phyloP scores from a whole-genome alignment of 2,329 filamentous ascomycete species.

The Falciphora oryzae region DNA sequence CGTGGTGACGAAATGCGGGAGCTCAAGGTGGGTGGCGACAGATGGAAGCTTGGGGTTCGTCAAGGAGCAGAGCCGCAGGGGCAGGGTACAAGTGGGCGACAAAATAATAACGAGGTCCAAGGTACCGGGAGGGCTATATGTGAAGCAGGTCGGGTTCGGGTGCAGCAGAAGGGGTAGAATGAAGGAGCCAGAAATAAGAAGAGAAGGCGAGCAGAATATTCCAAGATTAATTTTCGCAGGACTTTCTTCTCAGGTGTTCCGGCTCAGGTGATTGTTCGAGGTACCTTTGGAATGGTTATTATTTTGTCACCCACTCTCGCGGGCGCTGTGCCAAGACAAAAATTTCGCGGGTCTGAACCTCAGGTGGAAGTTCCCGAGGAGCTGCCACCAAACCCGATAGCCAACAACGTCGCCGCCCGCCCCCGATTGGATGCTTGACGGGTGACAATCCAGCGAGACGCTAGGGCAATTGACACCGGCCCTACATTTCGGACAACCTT shows the following conservation, averaged over 20 bases:
- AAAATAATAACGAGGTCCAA: not conserved
- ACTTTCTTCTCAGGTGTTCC: too few relatives aligned
- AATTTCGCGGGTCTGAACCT: slow-evolving; percentile 12
- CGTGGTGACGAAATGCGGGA: slow-evolving; percentile 12
- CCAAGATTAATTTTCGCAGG: too few relatives aligned
- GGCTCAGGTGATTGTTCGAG: too few relatives aligned
- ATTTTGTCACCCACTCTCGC: not conserved
- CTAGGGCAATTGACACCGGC: not conserved
- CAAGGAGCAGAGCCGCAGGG: not conserved
- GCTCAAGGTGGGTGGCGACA: slow-evolving; percentile 1
- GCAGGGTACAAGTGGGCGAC: not conserved
- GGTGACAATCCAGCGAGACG: not conserved
- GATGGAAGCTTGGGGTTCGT: slow-evolving; percentile 13
- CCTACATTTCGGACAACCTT: slow-evolving; percentile 15
- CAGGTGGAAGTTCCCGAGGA: not conserved
- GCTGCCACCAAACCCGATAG: not conserved
- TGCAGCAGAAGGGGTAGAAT: too few relatives aligned
- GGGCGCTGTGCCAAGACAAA: slow-evolving; percentile 13
- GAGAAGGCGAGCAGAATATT: too few relatives aligned
- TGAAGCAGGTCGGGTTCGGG: too few relatives aligned
- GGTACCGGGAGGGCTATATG: not conserved
- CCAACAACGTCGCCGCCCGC: not conserved
- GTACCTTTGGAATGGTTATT: not conserved
- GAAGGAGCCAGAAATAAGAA: too few relatives aligned
- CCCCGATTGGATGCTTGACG: not conserved